Percentiles rank a stretch among this genome's conserved stretches.
These are phyloP conservation scores for Pelargonium myrrhifolium DNA, from an alignment of 441 rosid species.

Conservation along the genomic window DNA sequence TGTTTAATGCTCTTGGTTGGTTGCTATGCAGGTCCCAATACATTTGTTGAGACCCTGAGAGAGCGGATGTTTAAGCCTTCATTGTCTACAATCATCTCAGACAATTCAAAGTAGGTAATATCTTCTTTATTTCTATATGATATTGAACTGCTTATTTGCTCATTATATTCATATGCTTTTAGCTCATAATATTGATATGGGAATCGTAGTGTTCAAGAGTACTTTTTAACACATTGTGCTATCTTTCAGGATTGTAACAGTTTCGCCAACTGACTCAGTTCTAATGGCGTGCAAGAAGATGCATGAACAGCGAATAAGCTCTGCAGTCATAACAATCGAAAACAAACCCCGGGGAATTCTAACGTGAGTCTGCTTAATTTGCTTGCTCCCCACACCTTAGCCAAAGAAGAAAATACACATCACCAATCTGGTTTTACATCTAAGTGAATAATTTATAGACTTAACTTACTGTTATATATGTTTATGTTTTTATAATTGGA, in stretches of 20 bases:
- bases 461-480: not conserved
- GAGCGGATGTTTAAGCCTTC: slow-evolving; percentile 92
- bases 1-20: slow-evolving; percentile 12
- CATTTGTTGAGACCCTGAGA: slow-evolving; percentile 80
- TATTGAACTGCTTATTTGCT: not conserved
- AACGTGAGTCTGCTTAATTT: slow-evolving; percentile 51
- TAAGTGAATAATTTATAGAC: not conserved
- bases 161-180: not conserved
- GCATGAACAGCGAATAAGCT: slow-evolving; percentile 68
- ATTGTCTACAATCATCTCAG: slow-evolving; percentile 69
- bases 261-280: slow-evolving; percentile 76
- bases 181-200: not conserved
- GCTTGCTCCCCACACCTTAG: not conserved
- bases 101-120: slow-evolving; percentile 96
- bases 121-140: slow-evolving; percentile 25
- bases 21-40: slow-evolving; percentile 54
- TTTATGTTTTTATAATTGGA: not conserved
- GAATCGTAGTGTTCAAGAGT: not conserved
- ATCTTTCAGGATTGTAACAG: slow-evolving; percentile 68
- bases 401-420: not conserved
- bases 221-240: slow-evolving; percentile 12
- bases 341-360: slow-evolving; percentile 75
- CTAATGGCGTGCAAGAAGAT: slow-evolving; percentile 64
- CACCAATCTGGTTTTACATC: not conserved
- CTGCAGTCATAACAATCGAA: slow-evolving; percentile 70